phyloP scores from a whole-genome alignment of 257 asterid genomes.

The Primulina eburnea region DNA sequence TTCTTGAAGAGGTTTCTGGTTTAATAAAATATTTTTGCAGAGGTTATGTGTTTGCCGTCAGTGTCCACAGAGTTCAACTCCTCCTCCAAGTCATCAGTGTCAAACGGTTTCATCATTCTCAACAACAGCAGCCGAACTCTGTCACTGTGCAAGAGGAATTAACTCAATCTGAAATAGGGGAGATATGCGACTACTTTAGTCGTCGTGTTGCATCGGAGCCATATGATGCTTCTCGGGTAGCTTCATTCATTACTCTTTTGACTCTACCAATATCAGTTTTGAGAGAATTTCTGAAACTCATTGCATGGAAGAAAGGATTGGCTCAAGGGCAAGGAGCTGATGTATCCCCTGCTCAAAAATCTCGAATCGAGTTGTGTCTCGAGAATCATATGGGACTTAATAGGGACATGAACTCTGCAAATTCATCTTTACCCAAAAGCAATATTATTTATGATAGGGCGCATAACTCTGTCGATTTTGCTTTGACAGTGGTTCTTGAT shows the following conservation, averaged over 20 bases:
- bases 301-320: conserved; percentile 97
- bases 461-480: conserved; percentile 88
- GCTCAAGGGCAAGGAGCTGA: conserved; percentile 79
- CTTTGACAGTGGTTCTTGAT: conserved; percentile 89
- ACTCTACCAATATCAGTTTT: conserved; percentile 90
- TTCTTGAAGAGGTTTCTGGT: conserved; percentile 28
- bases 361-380: conserved; percentile 91
- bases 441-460: conserved; percentile 81
- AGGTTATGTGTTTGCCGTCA: conserved; percentile 97
- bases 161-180: conserved; percentile 89
- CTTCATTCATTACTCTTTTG: conserved; percentile 90
- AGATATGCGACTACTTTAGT: conserved; percentile 94
- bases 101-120: conserved; percentile 85
- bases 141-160: conserved; percentile 79
- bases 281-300: conserved; percentile 89
- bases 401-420: conserved; percentile 52
- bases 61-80: conserved; percentile 98
- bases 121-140: conserved; percentile 87
- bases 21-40: conserved; percentile 40
- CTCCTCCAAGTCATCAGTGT: conserved; percentile 98
- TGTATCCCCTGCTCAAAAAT: conserved; percentile 76
- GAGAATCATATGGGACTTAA: conserved; percentile 83
- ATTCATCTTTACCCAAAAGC: conserved; percentile 64
- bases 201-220: conserved; percentile 99
- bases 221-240: conserved; percentile 96